Base-by-base conservation (phyloP, 345 rosid species). In the Citrus sp. region DNA sequence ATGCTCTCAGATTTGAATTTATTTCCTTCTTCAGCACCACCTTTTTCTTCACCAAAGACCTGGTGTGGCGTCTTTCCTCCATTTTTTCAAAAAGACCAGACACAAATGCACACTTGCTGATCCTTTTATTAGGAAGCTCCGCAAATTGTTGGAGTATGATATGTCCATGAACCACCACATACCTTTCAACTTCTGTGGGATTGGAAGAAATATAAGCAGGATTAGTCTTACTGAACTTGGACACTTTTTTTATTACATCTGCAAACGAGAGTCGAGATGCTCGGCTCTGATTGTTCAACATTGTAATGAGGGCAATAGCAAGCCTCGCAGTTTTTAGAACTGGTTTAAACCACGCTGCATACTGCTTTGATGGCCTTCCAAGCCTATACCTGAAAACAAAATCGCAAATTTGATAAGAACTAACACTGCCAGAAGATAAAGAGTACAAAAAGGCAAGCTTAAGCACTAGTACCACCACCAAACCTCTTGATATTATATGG, bases 51-150 rank as follows among this genome's bases (percentile, higher is more conserved):
- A 90, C 84, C 24, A 70, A 18, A 96, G 96, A 93, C 81, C 87
- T 89, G 27, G 96, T 91, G 81, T 93, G 94, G 51, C 87, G 92
- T 63, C 85, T 87, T 51, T 90, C 86, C 86, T 91, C 92, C 98
- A 95, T 89, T 80, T 89, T 89, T 10, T 82, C 76, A 30, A 72
- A 27, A 75, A 95, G 94, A 30, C 87, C 84, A 74, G 73, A 32
- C 62, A 84, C 85, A 88, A 93, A 95, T 22, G 96, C 81, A 85
- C 92, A 89, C 80, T 76, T 95, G 77, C 55, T 82, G 58, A 95
- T 81, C 13, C 56, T 82, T 2, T 75, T 49, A 34, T 83, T 86
- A 12, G 94, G 97, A 79, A 67, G 86, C 61, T 82, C 91, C 24
- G 92, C 89, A 87, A 92, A 91, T 28, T 83, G 34, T 32, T 32